Base-by-base conservation (phyloP, 1,284 basidiomycete species). In the Crocinoboletus sp. region DNA sequence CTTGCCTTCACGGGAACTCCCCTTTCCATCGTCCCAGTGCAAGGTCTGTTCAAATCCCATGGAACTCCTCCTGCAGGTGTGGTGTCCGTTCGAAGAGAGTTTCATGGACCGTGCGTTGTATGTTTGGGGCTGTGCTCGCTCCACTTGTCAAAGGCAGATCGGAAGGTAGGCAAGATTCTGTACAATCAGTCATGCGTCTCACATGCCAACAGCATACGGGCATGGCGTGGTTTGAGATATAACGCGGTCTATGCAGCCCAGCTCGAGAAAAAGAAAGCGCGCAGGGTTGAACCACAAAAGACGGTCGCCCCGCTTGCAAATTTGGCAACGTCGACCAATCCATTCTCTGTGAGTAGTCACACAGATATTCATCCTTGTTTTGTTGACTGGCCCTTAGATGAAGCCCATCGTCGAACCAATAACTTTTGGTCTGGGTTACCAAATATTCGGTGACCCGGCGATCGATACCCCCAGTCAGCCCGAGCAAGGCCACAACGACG, bases 11-110 rank as follows among this genome's bases (percentile, higher is more conserved):
- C 63, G 59, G 63, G 77, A 79, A 62, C 77, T 76, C 17, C 53
- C 74, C 24, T 65, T 80, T 51, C 68, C 74, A 59, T 78, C 73
- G 38, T 74, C 82, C 5, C 68, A 73, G 47, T 92, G 89, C 76
- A 80, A 77, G 58, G 67, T 73, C 43, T 92, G 89, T 67, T 69
- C 71, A 6, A 66, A 71, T 15, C 77, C 82, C 0, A 90, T 86
- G 84, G 80, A 88, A 51, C 72, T 92, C 19, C 73, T 92, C 25
- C 71, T 87, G 11, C 88, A 92, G 54, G 74, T 92, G 55, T 91
- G 88, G 85, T 91, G 86, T 63, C 89, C 89, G 0, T 80, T 91
- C 53, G 84, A 90, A 59, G 71, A 81, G 29, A 92, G 87, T 53
- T 77, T 82, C 7, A 82, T 84, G 73, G 89, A 92, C 58, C 74